These are phyloP conservation scores for Talaromyces sp. DNA, from an alignment of 2,329 filamentous ascomycete genomes.

Conservation along the genomic window DNA sequence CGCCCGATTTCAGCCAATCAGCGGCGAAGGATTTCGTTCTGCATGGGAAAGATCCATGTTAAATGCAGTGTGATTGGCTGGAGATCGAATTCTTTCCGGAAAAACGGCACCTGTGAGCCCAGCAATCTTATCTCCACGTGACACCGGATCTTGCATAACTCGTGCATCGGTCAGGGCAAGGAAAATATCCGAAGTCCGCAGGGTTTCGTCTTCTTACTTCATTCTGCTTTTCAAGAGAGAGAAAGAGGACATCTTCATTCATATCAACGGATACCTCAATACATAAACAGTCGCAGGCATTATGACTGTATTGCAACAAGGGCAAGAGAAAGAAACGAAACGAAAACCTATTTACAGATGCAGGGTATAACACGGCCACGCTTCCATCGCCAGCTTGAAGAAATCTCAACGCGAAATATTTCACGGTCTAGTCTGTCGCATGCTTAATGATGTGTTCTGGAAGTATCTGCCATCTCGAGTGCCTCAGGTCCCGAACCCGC, in stretches of 20 bases:
- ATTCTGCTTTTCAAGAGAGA: neutral
- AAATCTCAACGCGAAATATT: neutral
- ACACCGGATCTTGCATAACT: neutral
- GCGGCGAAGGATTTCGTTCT: neutral
- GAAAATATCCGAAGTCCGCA: neutral
- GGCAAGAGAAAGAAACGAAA: neutral
- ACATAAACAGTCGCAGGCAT: neutral
- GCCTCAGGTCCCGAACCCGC: neutral
- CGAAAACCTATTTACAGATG: conserved; percentile 11
- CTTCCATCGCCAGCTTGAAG: neutral
- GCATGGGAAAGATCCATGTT: no score
- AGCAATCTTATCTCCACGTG: neutral
- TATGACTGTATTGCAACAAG: neutral
- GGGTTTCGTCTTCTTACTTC: neutral
- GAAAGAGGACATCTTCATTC: neutral
- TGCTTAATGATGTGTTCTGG: conserved; percentile 79
- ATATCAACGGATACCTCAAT: neutral
- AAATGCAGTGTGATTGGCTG: neutral
- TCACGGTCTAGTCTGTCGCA: conserved; percentile 55
- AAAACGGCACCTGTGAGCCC: neutral
- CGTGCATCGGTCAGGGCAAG: neutral
- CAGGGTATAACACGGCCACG: neutral
- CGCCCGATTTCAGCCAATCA: neutral
- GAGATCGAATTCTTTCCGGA: neutral
- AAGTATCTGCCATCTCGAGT: conserved; percentile 55